Evolutionary conservation across 257 asterid species (phyloP), one percentile per base, ranked within the genome.

Genomic region (Solanum paucissectum): DNA sequence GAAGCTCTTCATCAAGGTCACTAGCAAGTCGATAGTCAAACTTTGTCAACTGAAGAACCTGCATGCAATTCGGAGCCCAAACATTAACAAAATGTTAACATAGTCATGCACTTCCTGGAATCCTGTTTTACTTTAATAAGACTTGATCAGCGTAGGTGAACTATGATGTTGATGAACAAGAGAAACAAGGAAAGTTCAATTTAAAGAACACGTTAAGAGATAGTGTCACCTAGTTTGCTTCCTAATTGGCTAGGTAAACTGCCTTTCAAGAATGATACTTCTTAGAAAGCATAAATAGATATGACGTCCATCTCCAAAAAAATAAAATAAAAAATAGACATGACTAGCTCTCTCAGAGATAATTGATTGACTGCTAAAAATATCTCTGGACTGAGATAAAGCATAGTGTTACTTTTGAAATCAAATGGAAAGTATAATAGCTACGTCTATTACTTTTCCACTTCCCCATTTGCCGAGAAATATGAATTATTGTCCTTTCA

Each of bases 11-110:
- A 89, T 95, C 95, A 58, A 96, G 98, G 90, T 97, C 97, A 84
- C 91, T 97, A 62, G 99, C 90, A 76, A 97, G 99, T 92, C 99
- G 94, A 90, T 97, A 97, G 89, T 97, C 99, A 66, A 97, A 97
- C 93, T 97, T 97, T 86, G 99, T 97, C 96, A 97, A 87, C 96
- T 97, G 99, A 94, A 97, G 90, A 89, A 96, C 99, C 99, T 97
- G 99, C 92, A 91, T 68, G 87, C 83, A 62, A 83, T 84, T 88
- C 37, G 66, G 62, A 85, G 40, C 23, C 84, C 29, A 49, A 32
- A 49, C 69, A 49, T 32, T 21, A 49, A 82, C 10, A 81, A 14
- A 46, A 79, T 46, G 27, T 27, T 14, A 29, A 46, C 9, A 79
- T 42, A 27, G 64, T 46, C 85, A 81, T 81, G 42, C 40, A 46